A percentile compares a stretch with the other conserved stretches of the same genome.
Evolutionary conservation across 306 rosid species (phyloP).

Genomic region (Vigna trinervia): DNA sequence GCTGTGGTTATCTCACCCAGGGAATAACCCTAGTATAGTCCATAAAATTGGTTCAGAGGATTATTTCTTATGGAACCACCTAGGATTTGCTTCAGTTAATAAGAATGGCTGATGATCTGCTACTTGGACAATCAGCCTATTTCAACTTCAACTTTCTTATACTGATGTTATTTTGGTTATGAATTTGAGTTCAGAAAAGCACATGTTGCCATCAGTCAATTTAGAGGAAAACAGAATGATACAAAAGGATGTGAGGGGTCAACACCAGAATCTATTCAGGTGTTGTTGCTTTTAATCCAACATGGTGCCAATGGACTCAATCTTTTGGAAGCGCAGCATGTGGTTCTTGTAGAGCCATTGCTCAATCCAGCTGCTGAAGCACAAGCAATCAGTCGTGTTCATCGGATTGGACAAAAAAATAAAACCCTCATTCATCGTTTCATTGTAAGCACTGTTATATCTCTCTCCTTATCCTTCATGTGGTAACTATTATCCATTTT

Average conservation of each 20-base stretch:
- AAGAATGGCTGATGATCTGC: background rate
- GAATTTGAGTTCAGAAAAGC: constrained; percentile 71
- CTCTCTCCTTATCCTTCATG: constrained; percentile 15
- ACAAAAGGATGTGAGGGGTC: constrained; percentile 52
- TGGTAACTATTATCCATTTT: background rate
- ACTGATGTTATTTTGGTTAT: constrained; percentile 35
- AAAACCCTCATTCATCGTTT: constrained; percentile 88
- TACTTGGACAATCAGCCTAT: constrained; percentile 28
- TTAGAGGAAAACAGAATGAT: constrained; percentile 66
- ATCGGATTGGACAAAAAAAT: constrained; percentile 82
- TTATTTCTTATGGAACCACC: constrained; percentile 1
- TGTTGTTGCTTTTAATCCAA: constrained; percentile 82
- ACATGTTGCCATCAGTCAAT: constrained; percentile 78
- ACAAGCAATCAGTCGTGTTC: constrained; percentile 93
- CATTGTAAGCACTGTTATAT: constrained; percentile 52
- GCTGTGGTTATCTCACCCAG: too few species aligned
- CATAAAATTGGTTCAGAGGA: background rate
- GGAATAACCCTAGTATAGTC: too few species aligned
- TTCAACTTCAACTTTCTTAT: constrained; percentile 31
- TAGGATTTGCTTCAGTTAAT: background rate
- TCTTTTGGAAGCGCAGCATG: constrained; percentile 95
- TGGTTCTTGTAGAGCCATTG: constrained; percentile 87
- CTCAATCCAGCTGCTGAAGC: constrained; percentile 98
- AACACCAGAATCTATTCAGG: constrained; percentile 62
- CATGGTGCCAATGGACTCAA: constrained; percentile 98